Evolutionary conservation across 805 yeast species (phyloP), one percentile per base, ranked within the genome.

Genomic region (Schizosaccharomyces lindneri): DNA sequence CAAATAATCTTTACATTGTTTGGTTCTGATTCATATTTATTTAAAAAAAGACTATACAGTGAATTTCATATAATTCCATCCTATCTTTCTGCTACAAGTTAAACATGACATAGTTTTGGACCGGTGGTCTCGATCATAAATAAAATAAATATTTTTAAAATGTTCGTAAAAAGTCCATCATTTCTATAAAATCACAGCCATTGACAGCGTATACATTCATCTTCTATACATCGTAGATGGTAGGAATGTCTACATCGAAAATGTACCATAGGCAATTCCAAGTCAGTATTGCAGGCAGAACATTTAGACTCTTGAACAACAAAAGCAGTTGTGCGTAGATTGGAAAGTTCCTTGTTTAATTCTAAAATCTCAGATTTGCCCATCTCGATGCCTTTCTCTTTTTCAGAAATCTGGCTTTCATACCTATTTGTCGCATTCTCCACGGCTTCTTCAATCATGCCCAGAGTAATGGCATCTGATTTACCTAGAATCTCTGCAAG

Each of bases 191-290:
- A 15, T 46, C 27, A 51, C 19, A 29, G 27, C 57, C 57, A 51
- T 51, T 29, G 31, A 29, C 57, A 51, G 32, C 36, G 57, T 19
- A 29, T 21, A 51, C 57, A 51, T 29, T 51, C 67, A 7, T 67
- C 69, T 64, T 67, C 76, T 31, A 87, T 71, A 68, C 98, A 93
- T 55, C 84, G 75, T 66, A 84, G 85, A 68, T 93, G 97, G 68
- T 80, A 88, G 2, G 93, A 81, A 68, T 93, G 98, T 39, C 78
- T 77, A 73, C 98, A 93, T 65, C 81, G 79, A 73, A 90, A 93
- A 67, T 86, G 94, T 0, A 85, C 79, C 2, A 83, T 78, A 0
- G 97, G 97, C 55, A 82, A 75, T 63, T 86, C 94, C 24, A 90
- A 72, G 13, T 79, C 76, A 55, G 77, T 73, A 9, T 78, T 74